phyloP scores from a whole-genome alignment of 805 yeast species.

The Lipomyces oligophaga region DNA sequence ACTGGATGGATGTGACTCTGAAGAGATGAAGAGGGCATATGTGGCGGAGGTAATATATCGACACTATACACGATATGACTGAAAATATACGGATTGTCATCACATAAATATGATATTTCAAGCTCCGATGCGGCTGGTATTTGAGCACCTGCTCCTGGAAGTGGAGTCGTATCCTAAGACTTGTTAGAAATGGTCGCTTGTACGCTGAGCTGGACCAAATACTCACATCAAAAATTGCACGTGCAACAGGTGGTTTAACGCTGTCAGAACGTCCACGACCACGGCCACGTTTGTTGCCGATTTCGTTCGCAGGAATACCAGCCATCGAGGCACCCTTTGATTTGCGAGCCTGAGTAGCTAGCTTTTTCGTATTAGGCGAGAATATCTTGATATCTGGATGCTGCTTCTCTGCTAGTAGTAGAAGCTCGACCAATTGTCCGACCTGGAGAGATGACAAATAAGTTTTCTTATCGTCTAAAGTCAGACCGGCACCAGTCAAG shows the following conservation, averaged over 20 bases:
- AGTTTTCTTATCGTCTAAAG: conserved; percentile 39
- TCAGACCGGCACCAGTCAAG: conserved; percentile 36
- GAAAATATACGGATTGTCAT: conserved; percentile 39
- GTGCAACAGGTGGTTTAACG: background rate
- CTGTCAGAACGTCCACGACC: background rate
- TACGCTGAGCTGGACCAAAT: too few species aligned
- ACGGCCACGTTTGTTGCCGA: background rate
- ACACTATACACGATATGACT: conserved; percentile 35
- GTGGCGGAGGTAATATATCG: too few species aligned
- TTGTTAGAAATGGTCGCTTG: too few species aligned
- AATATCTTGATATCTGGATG: conserved; percentile 40
- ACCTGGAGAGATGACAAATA: conserved; percentile 40
- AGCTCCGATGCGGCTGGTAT: conserved; percentile 37
- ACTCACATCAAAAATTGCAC: conserved; percentile 7
- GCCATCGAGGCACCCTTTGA: too few species aligned
- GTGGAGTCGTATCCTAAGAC: conserved; percentile 30
- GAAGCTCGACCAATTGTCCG: conserved; percentile 41
- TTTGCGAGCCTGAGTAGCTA: conserved; percentile 16
- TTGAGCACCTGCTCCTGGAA: conserved; percentile 30
- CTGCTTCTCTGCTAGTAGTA: conserved; percentile 39
- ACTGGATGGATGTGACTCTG: too few species aligned
- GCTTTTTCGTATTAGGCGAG: conserved; percentile 38
- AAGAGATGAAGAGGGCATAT: too few species aligned
- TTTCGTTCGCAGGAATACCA: too few species aligned
- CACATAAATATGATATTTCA: conserved; percentile 35